Conservation (phyloP, 192 early-diverging fungal species). For the Lunasporangiospora selenospora region DNA sequence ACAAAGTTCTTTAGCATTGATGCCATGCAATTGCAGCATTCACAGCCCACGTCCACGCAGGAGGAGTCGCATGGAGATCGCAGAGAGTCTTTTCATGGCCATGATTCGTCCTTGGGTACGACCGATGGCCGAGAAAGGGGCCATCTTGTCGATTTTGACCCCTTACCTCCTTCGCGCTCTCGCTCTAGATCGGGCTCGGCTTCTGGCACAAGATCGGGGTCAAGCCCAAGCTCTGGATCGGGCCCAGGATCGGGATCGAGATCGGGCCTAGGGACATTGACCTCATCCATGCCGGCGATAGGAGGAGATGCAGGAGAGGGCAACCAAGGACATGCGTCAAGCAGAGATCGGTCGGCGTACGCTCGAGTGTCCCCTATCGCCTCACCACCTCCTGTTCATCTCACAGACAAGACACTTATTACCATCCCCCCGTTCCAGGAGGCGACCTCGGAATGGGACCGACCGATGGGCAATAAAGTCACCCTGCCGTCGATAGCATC, state of each 20-base stretch:
- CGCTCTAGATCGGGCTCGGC: conserved; percentile 31
- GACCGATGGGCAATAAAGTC: conserved; percentile 5
- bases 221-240: no score
- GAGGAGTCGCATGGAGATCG: background rate
- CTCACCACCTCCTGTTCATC: conserved; percentile 15
- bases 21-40: conserved; percentile 18
- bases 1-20: conserved; percentile 45
- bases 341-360: conserved; percentile 6
- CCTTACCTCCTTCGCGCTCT: conserved; percentile 5
- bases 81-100: background rate
- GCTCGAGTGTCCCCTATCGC: conserved; percentile 25
- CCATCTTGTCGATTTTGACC: no score
- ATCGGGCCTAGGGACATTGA: background rate
- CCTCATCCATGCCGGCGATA: no score
- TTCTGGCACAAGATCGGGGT: no score
- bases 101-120: conserved; percentile 8
- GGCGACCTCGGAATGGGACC: background rate
- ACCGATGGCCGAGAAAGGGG: no score
- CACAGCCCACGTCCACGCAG: background rate
- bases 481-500: conserved; percentile 20
- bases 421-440: conserved; percentile 47
- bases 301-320: no score
- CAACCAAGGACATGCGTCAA: no score
- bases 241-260: conserved; percentile 7
- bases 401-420: conserved; percentile 38